Percentiles rank a stretch among this genome's conserved stretches.
Conservation (phyloP, 768 basidiomycete species). For the Rhodotorula toruloides region DNA sequence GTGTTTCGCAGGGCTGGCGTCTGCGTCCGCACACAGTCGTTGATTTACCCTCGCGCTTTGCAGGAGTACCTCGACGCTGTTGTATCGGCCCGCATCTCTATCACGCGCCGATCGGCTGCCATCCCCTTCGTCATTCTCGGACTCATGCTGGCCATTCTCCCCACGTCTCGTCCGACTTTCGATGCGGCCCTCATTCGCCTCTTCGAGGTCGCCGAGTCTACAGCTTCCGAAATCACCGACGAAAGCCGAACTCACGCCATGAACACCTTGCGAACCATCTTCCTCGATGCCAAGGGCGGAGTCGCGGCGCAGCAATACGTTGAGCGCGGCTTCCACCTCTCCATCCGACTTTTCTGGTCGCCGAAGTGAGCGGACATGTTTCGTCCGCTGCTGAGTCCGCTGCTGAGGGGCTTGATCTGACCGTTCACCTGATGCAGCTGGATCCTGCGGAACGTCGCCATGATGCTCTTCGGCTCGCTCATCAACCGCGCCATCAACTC, state of each 20-base stretch:
- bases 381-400: fast-evolving
- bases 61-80: slow-evolving; percentile 35
- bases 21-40: neutral
- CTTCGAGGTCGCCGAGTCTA: slow-evolving; percentile 38
- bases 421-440: no score
- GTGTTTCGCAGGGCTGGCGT: neutral
- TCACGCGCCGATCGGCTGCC: slow-evolving; percentile 37
- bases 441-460: slow-evolving; percentile 37
- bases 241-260: slow-evolving; percentile 34
- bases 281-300: slow-evolving; percentile 35
- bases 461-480: slow-evolving; percentile 37
- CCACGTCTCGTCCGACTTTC: slow-evolving; percentile 21
- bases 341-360: slow-evolving; percentile 36
- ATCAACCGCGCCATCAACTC: slow-evolving; percentile 29
- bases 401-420: neutral
- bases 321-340: slow-evolving; percentile 32
- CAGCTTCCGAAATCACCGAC: slow-evolving; percentile 24
- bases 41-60: no score
- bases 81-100: slow-evolving; percentile 35
- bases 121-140: slow-evolving; percentile 38
- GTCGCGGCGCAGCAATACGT: slow-evolving; percentile 18
- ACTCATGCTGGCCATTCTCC: slow-evolving; percentile 30
- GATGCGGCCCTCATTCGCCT: slow-evolving; percentile 23
- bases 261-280: slow-evolving; percentile 36
- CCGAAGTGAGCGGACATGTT: slow-evolving; percentile 9